These are phyloP conservation scores for Pugionium cornutum DNA, from an alignment of 345 rosid species.

Conservation along the genomic window DNA sequence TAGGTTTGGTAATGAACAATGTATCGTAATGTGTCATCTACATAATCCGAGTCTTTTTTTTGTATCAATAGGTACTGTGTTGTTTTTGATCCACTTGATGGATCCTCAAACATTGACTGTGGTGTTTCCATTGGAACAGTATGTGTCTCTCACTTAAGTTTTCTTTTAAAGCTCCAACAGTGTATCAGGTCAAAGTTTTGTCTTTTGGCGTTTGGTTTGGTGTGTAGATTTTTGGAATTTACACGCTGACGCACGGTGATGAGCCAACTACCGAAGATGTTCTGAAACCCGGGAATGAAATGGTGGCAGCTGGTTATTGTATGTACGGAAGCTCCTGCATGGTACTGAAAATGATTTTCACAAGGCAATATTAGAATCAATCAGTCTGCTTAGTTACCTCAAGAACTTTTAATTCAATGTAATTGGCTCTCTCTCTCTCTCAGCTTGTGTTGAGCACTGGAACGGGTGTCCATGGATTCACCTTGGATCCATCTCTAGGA, in stretches of 20 bases:
- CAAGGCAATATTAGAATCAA: background rate
- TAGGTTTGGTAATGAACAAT: background rate
- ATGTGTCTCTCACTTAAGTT: slow-evolving; percentile 29
- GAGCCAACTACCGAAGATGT: slow-evolving; percentile 82
- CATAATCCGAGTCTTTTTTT: background rate
- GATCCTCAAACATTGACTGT: slow-evolving; percentile 96
- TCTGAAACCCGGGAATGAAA: slow-evolving; percentile 84
- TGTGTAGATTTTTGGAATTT: slow-evolving; percentile 90
- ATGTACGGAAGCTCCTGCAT: slow-evolving; percentile 99
- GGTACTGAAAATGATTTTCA: slow-evolving; percentile 48
- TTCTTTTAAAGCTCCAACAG: background rate
- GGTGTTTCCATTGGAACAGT: slow-evolving; percentile 99
- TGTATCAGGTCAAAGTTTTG: slow-evolving; percentile 15
- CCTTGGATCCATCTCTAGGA: slow-evolving; percentile 97
- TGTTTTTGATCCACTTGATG: slow-evolving; percentile 97
- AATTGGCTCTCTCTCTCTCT: slow-evolving; percentile 38
- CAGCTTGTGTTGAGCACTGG: slow-evolving; percentile 97
- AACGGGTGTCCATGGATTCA: slow-evolving; percentile 87
- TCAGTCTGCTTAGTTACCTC: background rate
- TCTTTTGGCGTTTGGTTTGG: slow-evolving; percentile 33
- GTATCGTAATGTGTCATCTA: background rate
- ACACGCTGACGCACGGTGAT: slow-evolving; percentile 60
- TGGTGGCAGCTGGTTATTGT: slow-evolving; percentile 98
- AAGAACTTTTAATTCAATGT: background rate
- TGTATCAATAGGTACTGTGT: slow-evolving; percentile 68